Evolutionary conservation across 352 stramenopile species (phyloP).

Genomic region (Phytophthora melonis): DNA sequence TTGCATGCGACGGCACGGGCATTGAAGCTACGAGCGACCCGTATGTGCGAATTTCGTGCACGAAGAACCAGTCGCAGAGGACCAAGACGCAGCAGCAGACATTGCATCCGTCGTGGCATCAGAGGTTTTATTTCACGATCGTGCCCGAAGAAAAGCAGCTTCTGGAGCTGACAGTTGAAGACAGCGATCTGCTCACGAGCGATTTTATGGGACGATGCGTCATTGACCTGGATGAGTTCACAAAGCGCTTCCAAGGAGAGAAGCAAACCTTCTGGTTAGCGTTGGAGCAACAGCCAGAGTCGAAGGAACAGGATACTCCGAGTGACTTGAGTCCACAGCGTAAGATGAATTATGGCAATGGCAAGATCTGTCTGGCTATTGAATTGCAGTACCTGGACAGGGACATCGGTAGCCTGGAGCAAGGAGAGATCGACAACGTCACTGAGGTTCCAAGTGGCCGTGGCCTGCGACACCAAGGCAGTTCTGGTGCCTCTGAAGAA

Average conservation of each 20-base stretch:
- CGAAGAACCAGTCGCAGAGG: constrained; percentile 64
- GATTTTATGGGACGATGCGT: constrained; percentile 80
- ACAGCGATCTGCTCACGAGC: constrained; percentile 72
- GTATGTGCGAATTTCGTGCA: constrained; percentile 67
- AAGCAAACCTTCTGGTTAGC: constrained; percentile 81
- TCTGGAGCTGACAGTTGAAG: constrained; percentile 68
- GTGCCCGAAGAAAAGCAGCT: constrained; percentile 49
- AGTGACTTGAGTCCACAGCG: constrained; percentile 62
- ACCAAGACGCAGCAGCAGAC: constrained; percentile 75
- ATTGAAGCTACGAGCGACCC: constrained; percentile 73
- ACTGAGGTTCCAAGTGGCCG: constrained; percentile 60
- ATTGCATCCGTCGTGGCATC: constrained; percentile 69
- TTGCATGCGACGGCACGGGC: constrained; percentile 64
- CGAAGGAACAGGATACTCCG: constrained; percentile 36
- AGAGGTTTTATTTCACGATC: constrained; percentile 77
- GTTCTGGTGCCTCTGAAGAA: constrained; percentile 12
- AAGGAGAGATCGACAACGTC: constrained; percentile 76
- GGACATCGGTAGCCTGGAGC: constrained; percentile 61
- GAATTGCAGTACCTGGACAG: constrained; percentile 66
- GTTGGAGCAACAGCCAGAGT: constrained; percentile 58
- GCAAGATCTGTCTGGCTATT: constrained; percentile 75
- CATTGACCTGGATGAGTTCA: constrained; percentile 74
- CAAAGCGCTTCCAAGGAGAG: constrained; percentile 45
- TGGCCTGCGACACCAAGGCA: constrained; percentile 41
- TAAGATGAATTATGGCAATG: constrained; percentile 57